Evolutionary conservation across 2,329 filamentous ascomycete species (phyloP).

Genomic region (Penicillium sp.): DNA sequence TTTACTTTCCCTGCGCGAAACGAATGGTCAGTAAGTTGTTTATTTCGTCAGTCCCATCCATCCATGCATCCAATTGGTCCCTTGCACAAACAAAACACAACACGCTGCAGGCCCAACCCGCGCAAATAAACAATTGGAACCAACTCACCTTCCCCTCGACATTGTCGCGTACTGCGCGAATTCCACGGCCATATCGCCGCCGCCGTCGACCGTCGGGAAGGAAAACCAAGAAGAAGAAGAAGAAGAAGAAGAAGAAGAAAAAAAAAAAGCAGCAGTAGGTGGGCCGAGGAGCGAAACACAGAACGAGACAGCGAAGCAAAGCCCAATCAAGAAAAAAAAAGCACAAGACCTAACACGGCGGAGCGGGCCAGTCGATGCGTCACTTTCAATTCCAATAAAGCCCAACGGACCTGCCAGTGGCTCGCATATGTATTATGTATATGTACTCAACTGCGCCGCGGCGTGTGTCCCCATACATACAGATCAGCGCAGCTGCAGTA

Average conservation of each 20-base stretch:
- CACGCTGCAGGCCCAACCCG: neutral
- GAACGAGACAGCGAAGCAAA: neutral
- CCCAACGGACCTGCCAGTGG: conserved; percentile 16
- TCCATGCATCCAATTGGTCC: neutral
- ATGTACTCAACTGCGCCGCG: neutral
- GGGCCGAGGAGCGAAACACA: no score
- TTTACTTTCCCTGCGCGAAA: conserved; percentile 18
- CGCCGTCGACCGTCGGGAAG: neutral
- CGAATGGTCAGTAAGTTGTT: neutral
- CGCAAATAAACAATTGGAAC: neutral
- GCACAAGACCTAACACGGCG: neutral
- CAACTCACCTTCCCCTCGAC: neutral
- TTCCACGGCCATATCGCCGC: neutral
- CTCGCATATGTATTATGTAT: conserved; percentile 19
- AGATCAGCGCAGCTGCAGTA: neutral
- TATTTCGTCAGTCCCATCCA: neutral
- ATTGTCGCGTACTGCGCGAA: neutral
- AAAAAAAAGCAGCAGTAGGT: neutral
- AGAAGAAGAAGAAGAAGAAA: no score
- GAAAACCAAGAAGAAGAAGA: neutral
- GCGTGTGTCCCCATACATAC: neutral
- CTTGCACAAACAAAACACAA: neutral
- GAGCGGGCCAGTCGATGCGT: conserved; percentile 25
- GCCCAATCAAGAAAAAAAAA: neutral
- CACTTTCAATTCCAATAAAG: conserved; percentile 31